Base-by-base conservation (phyloP, 805 yeast species). In the Clavispora santaluciae region DNA sequence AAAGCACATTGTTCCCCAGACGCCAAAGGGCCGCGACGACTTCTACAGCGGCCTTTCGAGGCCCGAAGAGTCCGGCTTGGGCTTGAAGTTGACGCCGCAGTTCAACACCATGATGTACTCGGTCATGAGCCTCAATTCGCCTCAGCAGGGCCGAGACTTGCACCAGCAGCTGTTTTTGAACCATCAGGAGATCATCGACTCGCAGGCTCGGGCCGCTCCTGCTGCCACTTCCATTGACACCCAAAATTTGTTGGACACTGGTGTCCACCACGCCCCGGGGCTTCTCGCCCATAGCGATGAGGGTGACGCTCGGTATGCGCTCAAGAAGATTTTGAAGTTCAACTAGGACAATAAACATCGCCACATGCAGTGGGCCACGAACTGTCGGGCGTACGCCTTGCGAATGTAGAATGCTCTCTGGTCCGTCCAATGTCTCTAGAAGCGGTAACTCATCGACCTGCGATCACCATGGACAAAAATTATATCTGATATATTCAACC, bases 21-120 rank as follows among this genome's bases (percentile, higher is more conserved):
- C 72, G 8, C 72, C 72, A 9, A 61, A 53, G 40, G 45, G 38
- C 30, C 60, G 57, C 40, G 69, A 63, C 12, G 55, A 57, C 41
- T 56, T 51, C 15, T 34, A 37, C 33, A 7, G 28, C 36, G 45
- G 29, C 6, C 13, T 36, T 5, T 16, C 21, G 16, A 15, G 16
- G n/a, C n/a, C 33, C 34, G 40, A 39, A 22, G 36, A 28, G 15
- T 16, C 22, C 30, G 34, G 29, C 29, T 45, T 60, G 43, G 47
- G 56, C 1, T 63, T 56, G 50, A 65, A 62, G 48, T 56, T 65
- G 41, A 67, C 71, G 12, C 71, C 72, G 6, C 70, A 63, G 44
- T 63, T 66, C 56, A 66, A 64, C 50, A 53, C 68, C 11, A 55
- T 66, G 59, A 66, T 67, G 69, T 59, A 64, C 47, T 56, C 66